Evolutionary conservation across 495 filamentous ascomycete species (phyloP).

Genomic region (Penicillium bovifimosum): DNA sequence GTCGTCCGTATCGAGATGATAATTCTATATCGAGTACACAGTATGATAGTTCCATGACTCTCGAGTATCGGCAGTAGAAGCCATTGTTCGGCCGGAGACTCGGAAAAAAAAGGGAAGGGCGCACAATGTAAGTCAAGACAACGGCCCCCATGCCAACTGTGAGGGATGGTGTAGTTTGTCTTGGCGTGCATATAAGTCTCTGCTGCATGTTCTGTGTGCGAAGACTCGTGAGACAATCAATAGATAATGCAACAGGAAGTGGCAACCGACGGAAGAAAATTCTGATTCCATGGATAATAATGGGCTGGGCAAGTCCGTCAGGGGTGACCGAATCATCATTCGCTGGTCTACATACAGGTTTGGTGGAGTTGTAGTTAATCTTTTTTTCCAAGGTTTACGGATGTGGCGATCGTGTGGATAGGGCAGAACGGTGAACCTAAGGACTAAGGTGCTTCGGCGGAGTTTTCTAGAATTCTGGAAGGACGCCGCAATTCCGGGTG

Average conservation of each 20-base stretch:
- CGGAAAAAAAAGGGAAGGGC: no score
- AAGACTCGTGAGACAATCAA: neutral
- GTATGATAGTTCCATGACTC: no score
- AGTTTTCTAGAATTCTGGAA: conserved; percentile 29
- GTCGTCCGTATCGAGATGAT: no score
- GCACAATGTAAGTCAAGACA: neutral
- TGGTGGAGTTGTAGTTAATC: no score
- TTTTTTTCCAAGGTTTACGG: neutral
- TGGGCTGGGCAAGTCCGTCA: conserved; percentile 2
- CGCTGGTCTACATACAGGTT: no score
- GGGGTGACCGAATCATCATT: neutral
- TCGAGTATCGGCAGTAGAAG: no score
- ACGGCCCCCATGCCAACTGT: neutral
- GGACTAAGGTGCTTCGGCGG: conserved; percentile 18
- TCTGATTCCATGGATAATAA: neutral
- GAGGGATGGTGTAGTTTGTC: neutral
- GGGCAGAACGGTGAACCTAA: no score
- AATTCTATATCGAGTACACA: no score
- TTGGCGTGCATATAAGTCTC: conserved; percentile 1
- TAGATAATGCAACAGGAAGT: neutral
- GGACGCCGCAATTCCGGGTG: conserved; percentile 6
- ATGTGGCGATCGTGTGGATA: conserved; percentile 11
- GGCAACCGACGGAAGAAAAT: conserved; percentile 1
- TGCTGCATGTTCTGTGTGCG: neutral
- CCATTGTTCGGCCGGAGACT: neutral